phyloP scores from a whole-genome alignment of 1,139 yeast species.

The Ashbya aceris region DNA sequence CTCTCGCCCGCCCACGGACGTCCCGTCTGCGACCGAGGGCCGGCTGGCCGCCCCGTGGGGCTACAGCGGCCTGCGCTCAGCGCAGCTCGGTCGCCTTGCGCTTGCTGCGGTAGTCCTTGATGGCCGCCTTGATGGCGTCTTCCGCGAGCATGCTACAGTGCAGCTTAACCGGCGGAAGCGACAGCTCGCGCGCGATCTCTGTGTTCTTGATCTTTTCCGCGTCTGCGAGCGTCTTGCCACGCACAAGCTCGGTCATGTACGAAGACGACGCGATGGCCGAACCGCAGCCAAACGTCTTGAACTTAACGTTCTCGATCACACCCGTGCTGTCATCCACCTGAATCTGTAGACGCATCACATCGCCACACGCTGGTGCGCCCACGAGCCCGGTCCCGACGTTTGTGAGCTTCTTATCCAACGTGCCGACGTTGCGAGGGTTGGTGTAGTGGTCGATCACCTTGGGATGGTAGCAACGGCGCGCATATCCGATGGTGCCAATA shows the following conservation, averaged over 20 bases:
- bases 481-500: too few species aligned
- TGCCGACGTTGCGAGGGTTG: conserved; percentile 94
- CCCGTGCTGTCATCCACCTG: conserved; percentile 88
- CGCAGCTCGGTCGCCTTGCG: conserved; percentile 15
- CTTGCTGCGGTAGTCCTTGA: conserved; percentile 86
- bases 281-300: conserved; percentile 98
- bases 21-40: too few species aligned
- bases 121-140: conserved; percentile 95
- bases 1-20: not conserved
- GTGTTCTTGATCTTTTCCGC: conserved; percentile 88
- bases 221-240: conserved; percentile 91
- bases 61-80: conserved; percentile 1
- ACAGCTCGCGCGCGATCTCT: conserved; percentile 83
- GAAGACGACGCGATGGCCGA: conserved; percentile 95
- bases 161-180: conserved; percentile 92
- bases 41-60: not conserved
- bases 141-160: conserved; percentile 99
- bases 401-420: conserved; percentile 64
- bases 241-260: conserved; percentile 88
- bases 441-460: conserved; percentile 87
- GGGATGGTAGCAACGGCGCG: conserved; percentile 43
- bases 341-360: conserved; percentile 95
- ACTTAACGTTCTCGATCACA: conserved; percentile 85
- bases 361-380: conserved; percentile 99
- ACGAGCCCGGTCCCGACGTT: conserved; percentile 97